Percentiles rank a stretch among this genome's conserved stretches.
Conservation (phyloP, 2,329 filamentous ascomycete genomes). For the Aspergillus sp. region DNA sequence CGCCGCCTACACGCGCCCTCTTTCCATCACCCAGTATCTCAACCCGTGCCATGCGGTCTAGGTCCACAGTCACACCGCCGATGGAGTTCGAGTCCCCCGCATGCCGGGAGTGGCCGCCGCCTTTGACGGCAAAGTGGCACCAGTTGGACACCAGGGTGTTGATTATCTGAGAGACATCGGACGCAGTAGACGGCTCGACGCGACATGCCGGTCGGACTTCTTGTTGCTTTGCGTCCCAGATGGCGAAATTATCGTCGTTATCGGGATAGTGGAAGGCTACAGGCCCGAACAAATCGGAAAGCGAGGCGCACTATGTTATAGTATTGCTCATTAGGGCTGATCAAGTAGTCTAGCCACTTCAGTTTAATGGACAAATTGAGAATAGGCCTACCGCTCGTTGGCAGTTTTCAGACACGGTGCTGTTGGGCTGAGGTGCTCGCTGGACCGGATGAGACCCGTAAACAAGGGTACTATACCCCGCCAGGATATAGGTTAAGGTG, state of each 20-base stretch:
- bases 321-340: not conserved
- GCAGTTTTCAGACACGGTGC: not conserved
- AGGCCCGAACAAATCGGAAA: not conserved
- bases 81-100: constrained; percentile 52
- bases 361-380: not conserved
- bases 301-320: not conserved
- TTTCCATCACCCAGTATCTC: constrained; percentile 10
- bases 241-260: not conserved
- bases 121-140: constrained; percentile 52
- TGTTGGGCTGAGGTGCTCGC: not conserved
- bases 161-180: constrained; percentile 18
- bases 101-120: constrained; percentile 56
- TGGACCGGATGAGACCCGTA: not conserved
- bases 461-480: not conserved
- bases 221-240: constrained; percentile 1
- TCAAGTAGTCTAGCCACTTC: not conserved
- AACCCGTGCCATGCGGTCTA: constrained; percentile 15
- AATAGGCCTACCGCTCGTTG: not conserved
- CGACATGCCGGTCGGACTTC: not conserved
- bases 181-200: constrained; percentile 7
- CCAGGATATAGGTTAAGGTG: not conserved
- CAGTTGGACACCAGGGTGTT: constrained; percentile 16
- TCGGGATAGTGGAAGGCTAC: not conserved
- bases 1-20: constrained; percentile 6
- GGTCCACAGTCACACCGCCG: constrained; percentile 27